Conservation (phyloP, 495 filamentous ascomycete species). For the Copromyces sp. region DNA sequence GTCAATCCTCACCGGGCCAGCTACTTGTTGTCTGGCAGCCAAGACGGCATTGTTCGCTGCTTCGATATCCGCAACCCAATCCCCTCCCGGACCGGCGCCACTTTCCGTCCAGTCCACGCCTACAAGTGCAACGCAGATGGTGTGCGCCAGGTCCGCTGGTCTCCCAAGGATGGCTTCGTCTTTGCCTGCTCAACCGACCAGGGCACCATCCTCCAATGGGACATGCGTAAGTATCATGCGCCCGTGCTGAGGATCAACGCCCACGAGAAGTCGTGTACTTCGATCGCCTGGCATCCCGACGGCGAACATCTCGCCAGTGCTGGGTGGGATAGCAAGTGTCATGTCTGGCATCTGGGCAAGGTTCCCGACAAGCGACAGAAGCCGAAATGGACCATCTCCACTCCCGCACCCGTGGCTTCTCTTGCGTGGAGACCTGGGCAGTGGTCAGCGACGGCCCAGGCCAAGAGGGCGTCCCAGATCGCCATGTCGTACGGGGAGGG, state of each 20-base stretch:
- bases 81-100: slow-evolving; percentile 28
- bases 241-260: slow-evolving; percentile 66
- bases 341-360: slow-evolving; percentile 87
- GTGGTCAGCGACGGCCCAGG: slow-evolving; percentile 56
- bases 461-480: slow-evolving; percentile 48
- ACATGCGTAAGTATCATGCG: slow-evolving; percentile 34
- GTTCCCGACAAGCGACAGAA: slow-evolving; percentile 72
- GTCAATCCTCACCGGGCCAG: slow-evolving; percentile 76
- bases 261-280: slow-evolving; percentile 64
- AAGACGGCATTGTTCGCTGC: slow-evolving; percentile 77
- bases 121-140: slow-evolving; percentile 56
- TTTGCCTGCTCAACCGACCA: slow-evolving; percentile 90
- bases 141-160: slow-evolving; percentile 83
- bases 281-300: slow-evolving; percentile 94
- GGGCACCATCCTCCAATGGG: slow-evolving; percentile 56
- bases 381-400: slow-evolving; percentile 49
- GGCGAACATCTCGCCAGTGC: slow-evolving; percentile 82
- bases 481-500: slow-evolving; percentile 43
- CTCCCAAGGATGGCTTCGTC: slow-evolving; percentile 67
- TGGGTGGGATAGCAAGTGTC: slow-evolving; percentile 69
- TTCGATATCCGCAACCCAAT: slow-evolving; percentile 39
- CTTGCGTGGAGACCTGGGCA: slow-evolving; percentile 80
- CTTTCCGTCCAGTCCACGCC: slow-evolving; percentile 32
- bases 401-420: slow-evolving; percentile 55
- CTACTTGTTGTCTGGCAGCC: slow-evolving; percentile 77